phyloP scores from a whole-genome alignment of 306 rosid genomes.

The Rosa multiflora region DNA sequence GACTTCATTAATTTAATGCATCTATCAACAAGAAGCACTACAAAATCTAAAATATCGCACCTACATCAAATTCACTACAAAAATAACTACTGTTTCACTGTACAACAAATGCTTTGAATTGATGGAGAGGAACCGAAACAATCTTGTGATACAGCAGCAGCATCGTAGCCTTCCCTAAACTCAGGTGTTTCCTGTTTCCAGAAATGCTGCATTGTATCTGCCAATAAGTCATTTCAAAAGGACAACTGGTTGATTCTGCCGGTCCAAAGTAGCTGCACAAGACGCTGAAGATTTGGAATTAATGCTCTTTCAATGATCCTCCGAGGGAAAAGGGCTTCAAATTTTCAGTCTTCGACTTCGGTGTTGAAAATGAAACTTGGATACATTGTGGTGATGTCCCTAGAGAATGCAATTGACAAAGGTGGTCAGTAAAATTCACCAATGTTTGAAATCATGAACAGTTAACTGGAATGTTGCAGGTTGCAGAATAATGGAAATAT shows the following conservation, averaged over 20 bases:
- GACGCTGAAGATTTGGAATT: background rate
- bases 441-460: background rate
- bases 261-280: background rate
- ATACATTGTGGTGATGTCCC: conserved; percentile 57
- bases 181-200: background rate
- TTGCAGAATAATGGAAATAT: background rate
- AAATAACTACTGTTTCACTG: background rate
- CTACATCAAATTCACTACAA: background rate
- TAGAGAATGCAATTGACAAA: conserved; percentile 24
- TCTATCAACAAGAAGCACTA: background rate
- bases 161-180: background rate
- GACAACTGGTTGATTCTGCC: background rate
- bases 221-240: background rate
- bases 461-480: background rate
- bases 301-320: background rate
- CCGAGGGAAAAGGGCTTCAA: background rate
- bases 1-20: too few relatives aligned
- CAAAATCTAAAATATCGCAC: background rate
- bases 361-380: conserved; percentile 57
- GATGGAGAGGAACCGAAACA: background rate
- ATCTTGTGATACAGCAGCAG: background rate
- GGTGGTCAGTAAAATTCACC: conserved; percentile 1
- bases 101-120: conserved; percentile 12
- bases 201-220: background rate
- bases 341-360: conserved; percentile 42